These are phyloP conservation scores for Sordaria brevicollis DNA, from an alignment of 495 filamentous ascomycete genomes.

Conservation along the genomic window DNA sequence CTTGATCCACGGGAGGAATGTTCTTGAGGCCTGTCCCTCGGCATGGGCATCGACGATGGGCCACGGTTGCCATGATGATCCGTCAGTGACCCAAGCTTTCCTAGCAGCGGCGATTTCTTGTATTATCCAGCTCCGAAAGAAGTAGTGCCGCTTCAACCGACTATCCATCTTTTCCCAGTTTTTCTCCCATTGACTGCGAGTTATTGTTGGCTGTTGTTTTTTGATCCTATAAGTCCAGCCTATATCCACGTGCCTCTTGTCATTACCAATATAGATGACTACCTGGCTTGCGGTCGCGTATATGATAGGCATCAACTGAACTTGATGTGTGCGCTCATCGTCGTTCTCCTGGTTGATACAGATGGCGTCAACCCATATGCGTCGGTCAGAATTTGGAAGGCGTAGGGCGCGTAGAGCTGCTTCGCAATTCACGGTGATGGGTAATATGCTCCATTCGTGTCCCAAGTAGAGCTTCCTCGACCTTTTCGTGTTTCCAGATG, in stretches of 20 bases:
- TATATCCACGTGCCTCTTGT: neutral
- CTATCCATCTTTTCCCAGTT: slow-evolving; percentile 8
- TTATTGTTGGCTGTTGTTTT: neutral
- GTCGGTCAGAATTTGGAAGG: slow-evolving; percentile 4
- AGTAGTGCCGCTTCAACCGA: slow-evolving; percentile 9
- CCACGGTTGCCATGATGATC: slow-evolving; percentile 9
- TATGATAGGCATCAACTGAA: slow-evolving; percentile 21
- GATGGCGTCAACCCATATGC: slow-evolving; percentile 22
- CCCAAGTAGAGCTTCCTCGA: slow-evolving; percentile 11
- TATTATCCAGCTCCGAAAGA: slow-evolving; percentile 17
- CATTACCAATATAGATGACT: slow-evolving; percentile 18
- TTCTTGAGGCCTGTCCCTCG: neutral
- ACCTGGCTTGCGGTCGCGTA: slow-evolving; percentile 18
- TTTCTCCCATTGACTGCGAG: neutral
- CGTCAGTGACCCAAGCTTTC: slow-evolving; percentile 8
- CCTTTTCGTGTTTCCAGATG: slow-evolving; percentile 5
- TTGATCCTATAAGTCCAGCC: neutral
- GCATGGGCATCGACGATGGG: slow-evolving; percentile 1
- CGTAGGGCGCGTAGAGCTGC: slow-evolving; percentile 8
- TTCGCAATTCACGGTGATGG: slow-evolving; percentile 13
- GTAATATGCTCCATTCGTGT: slow-evolving; percentile 9
- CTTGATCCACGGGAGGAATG: slow-evolving; percentile 9
- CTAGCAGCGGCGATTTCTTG: slow-evolving; percentile 15
- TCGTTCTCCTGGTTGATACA: slow-evolving; percentile 22
- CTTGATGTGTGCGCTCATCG: slow-evolving; percentile 14